These are phyloP conservation scores for Fragilaria crotonensis DNA, from an alignment of 108 stramenopile genomes.

Conservation along the genomic window DNA sequence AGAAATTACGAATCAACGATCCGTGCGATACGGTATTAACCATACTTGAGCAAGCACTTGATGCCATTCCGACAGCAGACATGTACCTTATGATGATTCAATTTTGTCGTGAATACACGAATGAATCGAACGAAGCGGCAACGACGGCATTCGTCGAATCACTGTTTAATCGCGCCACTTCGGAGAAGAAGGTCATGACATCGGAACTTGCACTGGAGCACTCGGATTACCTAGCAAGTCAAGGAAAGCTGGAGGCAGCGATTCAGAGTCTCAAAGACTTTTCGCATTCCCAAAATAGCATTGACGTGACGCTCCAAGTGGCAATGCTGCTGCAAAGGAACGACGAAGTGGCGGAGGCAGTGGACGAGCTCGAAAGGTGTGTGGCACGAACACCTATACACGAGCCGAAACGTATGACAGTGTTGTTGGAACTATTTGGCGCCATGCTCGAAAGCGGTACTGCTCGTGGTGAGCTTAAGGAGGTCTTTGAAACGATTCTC, in stretches of 20 bases:
- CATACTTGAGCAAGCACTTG: conserved; percentile 47
- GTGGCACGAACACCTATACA: conserved; percentile 41
- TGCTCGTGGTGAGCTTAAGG: conserved; percentile 14
- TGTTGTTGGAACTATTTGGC: conserved; percentile 52
- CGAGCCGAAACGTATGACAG: conserved; percentile 25
- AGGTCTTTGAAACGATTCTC: conserved; percentile 50
- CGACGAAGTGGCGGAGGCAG: conserved; percentile 13
- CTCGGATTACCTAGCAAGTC: conserved; percentile 35
- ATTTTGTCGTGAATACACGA: conserved; percentile 25
- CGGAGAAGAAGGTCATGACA: conserved; percentile 2
- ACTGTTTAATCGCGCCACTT: not conserved
- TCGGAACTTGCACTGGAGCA: conserved; percentile 45
- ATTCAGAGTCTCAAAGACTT: conserved; percentile 19
- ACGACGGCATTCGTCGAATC: conserved; percentile 9
- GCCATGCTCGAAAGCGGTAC: conserved; percentile 22
- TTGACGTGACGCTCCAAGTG: conserved; percentile 46
- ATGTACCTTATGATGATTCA: conserved; percentile 59
- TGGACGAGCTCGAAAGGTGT: conserved; percentile 38
- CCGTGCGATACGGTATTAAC: conserved; percentile 29
- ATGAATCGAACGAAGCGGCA: conserved; percentile 5
- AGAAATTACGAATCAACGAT: not conserved
- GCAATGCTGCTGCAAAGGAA: conserved; percentile 30
- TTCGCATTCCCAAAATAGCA: conserved; percentile 1
- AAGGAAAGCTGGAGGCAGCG: conserved; percentile 23
- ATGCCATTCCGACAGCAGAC: conserved; percentile 35